Evolutionary conservation across 2,329 filamentous ascomycete species (phyloP).

Genomic region (Clathrospora elynae): DNA sequence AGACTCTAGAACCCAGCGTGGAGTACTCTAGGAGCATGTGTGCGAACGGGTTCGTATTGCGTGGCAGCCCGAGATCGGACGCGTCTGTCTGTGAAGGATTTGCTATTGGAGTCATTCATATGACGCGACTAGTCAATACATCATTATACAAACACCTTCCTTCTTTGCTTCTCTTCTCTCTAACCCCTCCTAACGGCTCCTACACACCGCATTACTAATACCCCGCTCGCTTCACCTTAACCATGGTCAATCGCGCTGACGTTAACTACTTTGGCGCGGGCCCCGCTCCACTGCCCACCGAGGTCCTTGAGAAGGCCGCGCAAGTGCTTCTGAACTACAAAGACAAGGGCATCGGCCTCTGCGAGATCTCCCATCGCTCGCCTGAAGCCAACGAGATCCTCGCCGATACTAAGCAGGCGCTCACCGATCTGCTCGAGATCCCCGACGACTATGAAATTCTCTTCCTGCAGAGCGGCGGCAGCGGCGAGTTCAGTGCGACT

Average conservation of each 20-base stretch:
- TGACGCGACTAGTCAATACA: constrained; percentile 32
- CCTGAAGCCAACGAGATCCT: constrained; percentile 78
- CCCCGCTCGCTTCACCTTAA: constrained; percentile 8
- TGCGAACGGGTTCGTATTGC: constrained; percentile 7
- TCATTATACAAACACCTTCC: constrained; percentile 12
- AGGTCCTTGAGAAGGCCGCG: constrained; percentile 77
- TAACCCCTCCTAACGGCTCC: constrained; percentile 3
- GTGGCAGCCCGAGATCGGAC: constrained; percentile 32
- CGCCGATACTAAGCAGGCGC: constrained; percentile 74
- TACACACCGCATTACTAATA: constrained; percentile 3
- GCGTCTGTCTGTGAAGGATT: constrained; percentile 11
- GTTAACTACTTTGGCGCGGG: constrained; percentile 90
- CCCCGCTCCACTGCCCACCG: constrained; percentile 81
- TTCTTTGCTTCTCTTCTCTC: constrained; percentile 10
- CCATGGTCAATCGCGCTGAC: constrained; percentile 74
- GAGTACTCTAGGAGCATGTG: constrained; percentile 2
- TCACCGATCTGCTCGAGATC: constrained; percentile 77
- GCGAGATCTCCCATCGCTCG: constrained; percentile 89
- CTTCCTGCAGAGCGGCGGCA: constrained; percentile 87
- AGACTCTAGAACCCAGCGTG: constrained; percentile 6
- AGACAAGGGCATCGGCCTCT: constrained; percentile 79
- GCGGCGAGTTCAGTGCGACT: constrained; percentile 80
- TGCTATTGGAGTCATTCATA: constrained; percentile 36
- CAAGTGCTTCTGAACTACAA: constrained; percentile 81
- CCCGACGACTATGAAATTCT: constrained; percentile 85